These are phyloP conservation scores for Betula pendula DNA, from an alignment of 306 rosid species.

Conservation along the genomic window DNA sequence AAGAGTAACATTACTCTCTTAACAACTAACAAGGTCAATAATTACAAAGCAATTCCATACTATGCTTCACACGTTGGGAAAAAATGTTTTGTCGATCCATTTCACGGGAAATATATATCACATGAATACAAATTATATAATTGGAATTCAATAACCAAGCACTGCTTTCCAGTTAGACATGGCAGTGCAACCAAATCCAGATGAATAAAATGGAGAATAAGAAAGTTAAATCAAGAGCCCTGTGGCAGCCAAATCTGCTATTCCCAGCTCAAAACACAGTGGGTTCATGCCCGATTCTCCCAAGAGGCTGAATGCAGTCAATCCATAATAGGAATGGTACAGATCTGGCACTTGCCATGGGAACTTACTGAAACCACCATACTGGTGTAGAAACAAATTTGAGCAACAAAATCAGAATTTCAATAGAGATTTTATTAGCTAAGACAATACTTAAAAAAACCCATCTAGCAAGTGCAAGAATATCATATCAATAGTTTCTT, in stretches of 20 bases:
- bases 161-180: background rate
- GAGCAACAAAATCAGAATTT: slow-evolving; percentile 27
- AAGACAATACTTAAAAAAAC: background rate
- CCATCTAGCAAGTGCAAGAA: background rate
- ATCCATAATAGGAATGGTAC: slow-evolving; percentile 82
- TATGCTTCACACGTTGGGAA: background rate
- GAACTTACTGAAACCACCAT: slow-evolving; percentile 88
- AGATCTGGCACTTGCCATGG: slow-evolving; percentile 70
- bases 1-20: background rate
- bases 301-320: slow-evolving; percentile 79
- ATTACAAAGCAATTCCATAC: background rate
- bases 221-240: slow-evolving; percentile 32
- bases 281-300: slow-evolving; percentile 67
- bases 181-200: background rate
- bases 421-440: slow-evolving; percentile 11
- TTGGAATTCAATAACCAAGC: background rate
- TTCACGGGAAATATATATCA: background rate
- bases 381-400: slow-evolving; percentile 49
- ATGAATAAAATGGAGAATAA: slow-evolving; percentile 1
- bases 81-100: background rate
- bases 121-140: background rate
- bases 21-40: background rate
- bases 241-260: slow-evolving; percentile 48
- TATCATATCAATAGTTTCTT: background rate
- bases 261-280: slow-evolving; percentile 68